Percentiles rank a stretch among this genome's conserved stretches.
These are phyloP conservation scores for Ramaria rubella DNA, from an alignment of 768 basidiomycete species.

Conservation along the genomic window DNA sequence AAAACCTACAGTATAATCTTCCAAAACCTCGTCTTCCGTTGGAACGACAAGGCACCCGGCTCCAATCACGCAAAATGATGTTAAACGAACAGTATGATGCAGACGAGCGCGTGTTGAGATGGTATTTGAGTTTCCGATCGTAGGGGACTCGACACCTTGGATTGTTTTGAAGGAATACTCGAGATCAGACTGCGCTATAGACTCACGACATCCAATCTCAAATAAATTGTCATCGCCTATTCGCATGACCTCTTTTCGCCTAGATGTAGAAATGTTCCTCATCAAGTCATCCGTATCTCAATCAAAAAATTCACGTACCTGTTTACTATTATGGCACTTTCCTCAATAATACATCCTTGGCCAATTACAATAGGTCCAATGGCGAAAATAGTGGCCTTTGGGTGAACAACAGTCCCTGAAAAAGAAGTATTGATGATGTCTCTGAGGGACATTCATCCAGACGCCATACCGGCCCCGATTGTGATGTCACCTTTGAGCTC, in stretches of 20 bases:
- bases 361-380: constrained; percentile 91
- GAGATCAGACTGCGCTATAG: background rate
- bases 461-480: constrained; percentile 64
- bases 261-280: constrained; percentile 23
- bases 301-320: constrained; percentile 35
- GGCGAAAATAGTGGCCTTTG: constrained; percentile 90
- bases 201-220: constrained; percentile 88
- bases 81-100: constrained; percentile 74
- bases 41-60: constrained; percentile 74
- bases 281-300: background rate
- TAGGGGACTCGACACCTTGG: constrained; percentile 79
- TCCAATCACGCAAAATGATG: constrained; percentile 77
- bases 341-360: constrained; percentile 84
- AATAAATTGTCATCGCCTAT: constrained; percentile 94
- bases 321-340: constrained; percentile 85
- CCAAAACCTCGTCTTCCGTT: constrained; percentile 68
- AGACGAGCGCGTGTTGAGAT: constrained; percentile 79
- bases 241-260: constrained; percentile 78
- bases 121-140: constrained; percentile 80
- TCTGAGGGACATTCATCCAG: background rate
- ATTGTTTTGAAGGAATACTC: background rate
- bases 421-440: background rate
- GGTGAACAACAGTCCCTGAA: constrained; percentile 81
- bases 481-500: constrained; percentile 93
- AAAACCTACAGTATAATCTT: constrained; percentile 59